A percentile compares a stretch with the other conserved stretches of the same genome.
phyloP scores from a whole-genome alignment of 208 protist genomes.

The Leishmania martiniquensis region DNA sequence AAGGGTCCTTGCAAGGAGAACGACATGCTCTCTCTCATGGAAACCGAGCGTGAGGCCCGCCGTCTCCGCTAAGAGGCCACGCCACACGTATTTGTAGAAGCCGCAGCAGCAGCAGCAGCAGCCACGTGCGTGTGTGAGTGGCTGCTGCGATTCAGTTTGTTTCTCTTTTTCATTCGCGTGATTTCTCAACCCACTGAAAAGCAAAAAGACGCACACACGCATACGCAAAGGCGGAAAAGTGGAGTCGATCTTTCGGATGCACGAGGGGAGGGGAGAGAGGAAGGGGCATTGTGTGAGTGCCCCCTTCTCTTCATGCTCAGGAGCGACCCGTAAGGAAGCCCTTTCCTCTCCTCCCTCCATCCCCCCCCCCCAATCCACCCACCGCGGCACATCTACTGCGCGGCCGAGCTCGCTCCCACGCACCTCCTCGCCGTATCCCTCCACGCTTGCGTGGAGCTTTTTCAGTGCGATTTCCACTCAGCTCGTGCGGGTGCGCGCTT shows the following conservation, averaged over 20 bases:
- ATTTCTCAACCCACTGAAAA: background rate
- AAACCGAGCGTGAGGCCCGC: slow-evolving; percentile 99
- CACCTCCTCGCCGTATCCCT: background rate
- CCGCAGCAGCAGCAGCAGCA: slow-evolving; percentile 4
- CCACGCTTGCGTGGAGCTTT: background rate
- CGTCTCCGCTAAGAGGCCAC: slow-evolving; percentile 97
- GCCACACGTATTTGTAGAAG: background rate
- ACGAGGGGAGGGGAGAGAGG: too few relatives aligned
- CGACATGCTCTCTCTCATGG: slow-evolving; percentile 99
- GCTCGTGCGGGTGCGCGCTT: background rate
- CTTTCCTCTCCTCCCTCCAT: too few relatives aligned
- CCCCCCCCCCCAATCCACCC: too few relatives aligned
- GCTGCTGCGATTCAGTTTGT: slow-evolving; percentile 14
- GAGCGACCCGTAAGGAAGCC: background rate
- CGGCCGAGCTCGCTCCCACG: background rate
- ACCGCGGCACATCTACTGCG: too few relatives aligned
- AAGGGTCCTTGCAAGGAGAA: slow-evolving; percentile 99
- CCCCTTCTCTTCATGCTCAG: background rate
- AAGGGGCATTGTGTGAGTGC: background rate
- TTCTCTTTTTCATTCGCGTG: slow-evolving; percentile 29
- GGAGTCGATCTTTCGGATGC: background rate
- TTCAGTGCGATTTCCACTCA: background rate
- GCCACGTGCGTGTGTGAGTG: background rate
- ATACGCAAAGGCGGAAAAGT: background rate
- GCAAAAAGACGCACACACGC: background rate